Evolutionary conservation across 2,329 filamentous ascomycete genomes (phyloP), one percentile per base, ranked within the genome.

Genomic region (Colletotrichum chlorophyti): DNA sequence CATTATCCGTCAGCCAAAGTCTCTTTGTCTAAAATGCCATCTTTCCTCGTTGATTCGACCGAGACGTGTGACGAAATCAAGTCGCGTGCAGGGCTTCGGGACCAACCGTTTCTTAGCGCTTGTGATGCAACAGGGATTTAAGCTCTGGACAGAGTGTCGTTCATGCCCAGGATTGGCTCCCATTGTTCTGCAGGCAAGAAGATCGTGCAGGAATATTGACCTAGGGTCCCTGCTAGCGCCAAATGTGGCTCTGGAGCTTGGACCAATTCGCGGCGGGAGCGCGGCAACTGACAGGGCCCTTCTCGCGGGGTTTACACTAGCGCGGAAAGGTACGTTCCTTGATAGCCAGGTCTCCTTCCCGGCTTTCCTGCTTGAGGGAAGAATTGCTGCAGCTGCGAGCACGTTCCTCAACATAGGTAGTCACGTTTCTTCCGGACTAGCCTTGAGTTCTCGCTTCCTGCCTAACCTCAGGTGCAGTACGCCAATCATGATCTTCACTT

Each of bases 1-100:
- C 43, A 34, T 50, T 59, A 38, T 40, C 38, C 31, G 38, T 23
- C 31, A 49, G 37, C 55, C 43, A 37, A 59, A 51, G 45, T 21
- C 32, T 32, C 55, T 49, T 50, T 55, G 57, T 37, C 19, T 21
- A 41, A 26, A 34, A 19, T 10, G 51, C 9, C 43, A n/a, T 55
- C 32, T 45, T n/a, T 21, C 32, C 40, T 52, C 41, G 53, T 50
- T 74, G 66, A 75, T 79, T 79, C 70, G 77, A 65, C 61, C 15
- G 45, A 46, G 52, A 53, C 57, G 60, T 79, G 78, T 81, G 78
- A 80, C 72, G 73, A 76, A 64, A 69, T 64, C 62, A 66, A 72
- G 70, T 69, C 72, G 73, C 70, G 72, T 78, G 76, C 77, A 79
- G 72, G 72, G 71, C 74, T 72, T 74, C 75, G 76, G 79, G 74